These are phyloP conservation scores for Aurantiochytrium sp. DNA, from an alignment of 108 stramenopile species.

Conservation along the genomic window DNA sequence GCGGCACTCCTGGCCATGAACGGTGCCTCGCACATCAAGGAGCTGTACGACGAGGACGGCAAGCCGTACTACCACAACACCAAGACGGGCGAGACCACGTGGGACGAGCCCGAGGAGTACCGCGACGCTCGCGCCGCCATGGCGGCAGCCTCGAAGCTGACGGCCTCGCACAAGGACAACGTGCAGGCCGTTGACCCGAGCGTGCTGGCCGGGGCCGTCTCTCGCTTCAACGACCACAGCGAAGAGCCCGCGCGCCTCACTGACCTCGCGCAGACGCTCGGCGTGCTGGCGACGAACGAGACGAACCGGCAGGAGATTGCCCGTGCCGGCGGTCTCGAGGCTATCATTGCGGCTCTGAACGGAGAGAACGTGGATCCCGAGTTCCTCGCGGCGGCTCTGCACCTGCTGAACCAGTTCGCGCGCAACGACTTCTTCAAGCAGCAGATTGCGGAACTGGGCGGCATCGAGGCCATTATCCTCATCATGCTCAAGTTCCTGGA, in stretches of 20 bases:
- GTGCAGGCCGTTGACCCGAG: not conserved
- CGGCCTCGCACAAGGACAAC: not conserved
- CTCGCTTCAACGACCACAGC: not conserved
- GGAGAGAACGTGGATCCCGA: not conserved
- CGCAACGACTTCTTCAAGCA: slow-evolving; percentile 24
- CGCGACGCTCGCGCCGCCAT: not conserved
- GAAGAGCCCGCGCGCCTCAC: not conserved
- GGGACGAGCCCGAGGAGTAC: slow-evolving; percentile 22
- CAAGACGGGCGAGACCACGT: slow-evolving; percentile 29
- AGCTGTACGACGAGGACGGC: slow-evolving; percentile 27
- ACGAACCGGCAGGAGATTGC: not conserved
- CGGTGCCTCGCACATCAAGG: not conserved
- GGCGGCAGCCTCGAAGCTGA: not conserved
- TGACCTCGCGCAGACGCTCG: not conserved
- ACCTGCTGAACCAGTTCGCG: slow-evolving; percentile 18
- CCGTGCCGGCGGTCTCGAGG: slow-evolving; percentile 1
- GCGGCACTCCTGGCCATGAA: not conserved
- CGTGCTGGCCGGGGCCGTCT: not conserved
- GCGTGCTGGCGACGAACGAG: not conserved
- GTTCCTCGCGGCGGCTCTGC: not conserved
- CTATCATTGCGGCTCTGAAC: slow-evolving; percentile 14
- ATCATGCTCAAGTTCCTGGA: slow-evolving; percentile 13
- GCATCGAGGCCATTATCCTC: not conserved
- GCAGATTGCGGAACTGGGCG: slow-evolving; percentile 12
- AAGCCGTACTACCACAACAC: slow-evolving; percentile 29